These are phyloP conservation scores for Cymbopogon flexuosus DNA, from an alignment of 202 grass and related monocot species.

Conservation along the genomic window DNA sequence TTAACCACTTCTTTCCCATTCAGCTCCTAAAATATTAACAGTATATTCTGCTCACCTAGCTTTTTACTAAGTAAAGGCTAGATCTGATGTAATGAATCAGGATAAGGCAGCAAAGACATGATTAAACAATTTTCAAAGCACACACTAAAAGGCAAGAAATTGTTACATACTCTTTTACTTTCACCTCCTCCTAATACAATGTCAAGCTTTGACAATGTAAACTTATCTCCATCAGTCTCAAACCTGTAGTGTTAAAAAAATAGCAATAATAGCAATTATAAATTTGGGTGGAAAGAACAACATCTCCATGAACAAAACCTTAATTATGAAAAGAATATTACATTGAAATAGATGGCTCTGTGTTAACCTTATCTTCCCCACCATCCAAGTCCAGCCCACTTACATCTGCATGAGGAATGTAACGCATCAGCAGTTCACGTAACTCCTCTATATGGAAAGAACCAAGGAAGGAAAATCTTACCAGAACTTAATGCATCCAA, in stretches of 20 bases:
- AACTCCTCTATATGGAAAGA: conserved; percentile 25
- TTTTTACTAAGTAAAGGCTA: not conserved
- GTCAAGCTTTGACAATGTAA: conserved; percentile 65
- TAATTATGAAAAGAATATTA: conserved; percentile 29
- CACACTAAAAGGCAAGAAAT: not conserved
- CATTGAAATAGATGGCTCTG: conserved; percentile 49
- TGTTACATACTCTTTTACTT: conserved; percentile 62
- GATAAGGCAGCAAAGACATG: not conserved
- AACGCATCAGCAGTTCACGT: not conserved
- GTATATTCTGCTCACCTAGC: not conserved
- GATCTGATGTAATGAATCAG: conserved; percentile 1
- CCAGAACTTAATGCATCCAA: conserved; percentile 57
- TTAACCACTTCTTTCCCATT: not conserved
- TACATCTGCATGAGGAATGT: conserved; percentile 42
- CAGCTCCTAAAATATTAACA: not conserved
- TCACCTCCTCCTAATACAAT: conserved; percentile 74
- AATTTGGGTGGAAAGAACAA: conserved; percentile 5
- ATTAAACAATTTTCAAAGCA: conserved; percentile 23
- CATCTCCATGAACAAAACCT: conserved; percentile 18
- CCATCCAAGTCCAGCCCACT: conserved; percentile 34
- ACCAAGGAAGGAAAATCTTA: conserved; percentile 38
- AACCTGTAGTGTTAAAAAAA: conserved; percentile 52
- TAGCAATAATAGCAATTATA: conserved; percentile 23
- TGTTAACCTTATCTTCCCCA: conserved; percentile 42
- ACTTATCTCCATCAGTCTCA: conserved; percentile 52